These are phyloP conservation scores for Wickerhamomyces canadensis DNA, from an alignment of 805 yeast genomes.

Conservation along the genomic window DNA sequence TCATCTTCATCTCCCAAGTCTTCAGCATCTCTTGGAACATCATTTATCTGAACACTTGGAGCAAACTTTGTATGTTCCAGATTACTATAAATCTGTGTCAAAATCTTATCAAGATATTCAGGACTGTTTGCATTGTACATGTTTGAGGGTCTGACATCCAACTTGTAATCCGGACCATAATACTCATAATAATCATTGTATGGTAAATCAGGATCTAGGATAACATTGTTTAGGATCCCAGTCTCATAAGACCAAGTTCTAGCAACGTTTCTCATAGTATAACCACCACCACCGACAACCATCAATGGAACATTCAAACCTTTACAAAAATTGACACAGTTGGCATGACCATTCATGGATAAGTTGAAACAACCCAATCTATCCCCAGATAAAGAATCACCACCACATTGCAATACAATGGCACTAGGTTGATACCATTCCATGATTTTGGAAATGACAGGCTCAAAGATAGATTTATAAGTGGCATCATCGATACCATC, in stretches of 20 bases:
- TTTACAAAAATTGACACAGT: conserved; percentile 85
- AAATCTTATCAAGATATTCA: conserved; percentile 81
- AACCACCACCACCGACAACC: conserved; percentile 98
- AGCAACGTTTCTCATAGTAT: conserved; percentile 95
- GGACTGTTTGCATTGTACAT: conserved; percentile 96
- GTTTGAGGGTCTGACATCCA: conserved; percentile 91
- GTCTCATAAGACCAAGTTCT: conserved; percentile 94
- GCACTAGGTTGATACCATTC: conserved; percentile 94
- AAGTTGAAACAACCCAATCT: conserved; percentile 93
- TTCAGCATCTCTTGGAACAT: conserved; percentile 84
- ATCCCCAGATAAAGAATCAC: conserved; percentile 95
- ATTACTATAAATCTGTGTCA: conserved; percentile 70
- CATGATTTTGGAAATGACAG: conserved; percentile 69
- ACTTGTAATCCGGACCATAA: conserved; percentile 93
- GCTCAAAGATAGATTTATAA: conserved; percentile 80
- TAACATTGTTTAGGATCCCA: conserved; percentile 75
- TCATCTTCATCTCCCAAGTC: conserved; percentile 85
- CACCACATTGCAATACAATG: conserved; percentile 97
- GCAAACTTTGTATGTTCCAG: conserved; percentile 90
- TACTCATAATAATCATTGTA: conserved; percentile 93
- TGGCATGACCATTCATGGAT: conserved; percentile 92
- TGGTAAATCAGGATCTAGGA: conserved; percentile 60
- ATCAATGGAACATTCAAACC: conserved; percentile 83
- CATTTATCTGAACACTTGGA: conserved; percentile 92
- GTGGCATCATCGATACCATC: conserved; percentile 91